A percentile compares a stretch with the other conserved stretches of the same genome.
Conservation (phyloP, 176 grass and related monocot genomes). For the Elymus sibiricus region DNA sequence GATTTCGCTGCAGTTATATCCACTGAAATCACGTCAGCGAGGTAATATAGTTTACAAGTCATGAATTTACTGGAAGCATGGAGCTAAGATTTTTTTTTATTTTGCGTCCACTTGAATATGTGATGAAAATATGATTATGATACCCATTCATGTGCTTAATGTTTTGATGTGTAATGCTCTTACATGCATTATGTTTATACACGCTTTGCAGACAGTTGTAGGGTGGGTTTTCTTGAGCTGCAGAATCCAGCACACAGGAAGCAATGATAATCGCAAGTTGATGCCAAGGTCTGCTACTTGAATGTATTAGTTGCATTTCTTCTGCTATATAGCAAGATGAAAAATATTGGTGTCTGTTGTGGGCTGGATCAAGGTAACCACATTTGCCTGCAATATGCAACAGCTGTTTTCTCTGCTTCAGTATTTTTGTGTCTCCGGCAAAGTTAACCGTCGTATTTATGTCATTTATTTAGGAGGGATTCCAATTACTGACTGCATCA, state of each 20-base stretch:
- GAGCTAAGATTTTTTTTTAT: background rate
- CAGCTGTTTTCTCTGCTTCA: background rate
- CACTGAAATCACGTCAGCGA: background rate
- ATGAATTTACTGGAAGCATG: constrained; percentile 12
- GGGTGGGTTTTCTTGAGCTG: background rate
- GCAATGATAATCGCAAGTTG: background rate
- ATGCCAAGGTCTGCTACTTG: background rate
- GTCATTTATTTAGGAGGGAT: constrained; percentile 49
- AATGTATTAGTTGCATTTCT: background rate
- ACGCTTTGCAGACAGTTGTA: background rate
- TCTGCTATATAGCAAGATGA: background rate
- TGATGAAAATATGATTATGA: background rate
- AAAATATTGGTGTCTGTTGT: background rate
- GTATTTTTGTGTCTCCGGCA: background rate
- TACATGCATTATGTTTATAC: constrained; percentile 6
- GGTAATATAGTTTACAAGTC: constrained; percentile 6
- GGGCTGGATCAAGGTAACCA: constrained; percentile 66
- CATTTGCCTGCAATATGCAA: background rate
- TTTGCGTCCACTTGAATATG: background rate
- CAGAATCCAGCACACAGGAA: background rate
- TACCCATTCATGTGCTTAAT: background rate
- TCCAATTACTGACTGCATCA: constrained; percentile 76
- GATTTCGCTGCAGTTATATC: background rate
- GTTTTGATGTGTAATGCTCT: background rate
- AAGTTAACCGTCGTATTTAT: background rate